A percentile compares a stretch with the other conserved stretches of the same genome.
These are phyloP conservation scores for Pleurotus ostreatus DNA, from an alignment of 768 basidiomycete species.

Conservation along the genomic window DNA sequence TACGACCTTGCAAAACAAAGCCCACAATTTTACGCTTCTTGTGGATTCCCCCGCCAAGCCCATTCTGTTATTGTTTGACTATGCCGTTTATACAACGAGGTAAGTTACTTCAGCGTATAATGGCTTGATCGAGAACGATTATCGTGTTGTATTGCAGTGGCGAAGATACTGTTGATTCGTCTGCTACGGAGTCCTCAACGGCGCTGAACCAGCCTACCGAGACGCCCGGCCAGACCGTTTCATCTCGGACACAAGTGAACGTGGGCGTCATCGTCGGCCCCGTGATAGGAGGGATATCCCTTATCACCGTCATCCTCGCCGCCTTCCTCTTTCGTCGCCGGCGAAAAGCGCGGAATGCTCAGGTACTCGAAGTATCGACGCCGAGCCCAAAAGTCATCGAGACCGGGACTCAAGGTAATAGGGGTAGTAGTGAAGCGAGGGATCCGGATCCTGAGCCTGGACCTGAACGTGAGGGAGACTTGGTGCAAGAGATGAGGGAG, in stretches of 20 bases:
- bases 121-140: no score
- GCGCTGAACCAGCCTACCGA: neutral
- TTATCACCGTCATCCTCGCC: neutral
- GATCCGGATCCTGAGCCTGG: no score
- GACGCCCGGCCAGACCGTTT: neutral
- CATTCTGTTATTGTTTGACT: neutral
- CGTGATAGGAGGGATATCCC: neutral
- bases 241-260: neutral
- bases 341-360: no score
- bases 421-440: no score
- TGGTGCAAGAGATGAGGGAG: no score
- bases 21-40: conserved; percentile 3
- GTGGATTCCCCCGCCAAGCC: neutral
- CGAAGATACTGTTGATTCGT: neutral
- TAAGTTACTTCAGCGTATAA: neutral
- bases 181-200: neutral
- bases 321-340: no score
- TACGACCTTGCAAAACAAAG: neutral
- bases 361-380: no score
- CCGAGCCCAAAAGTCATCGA: no score
- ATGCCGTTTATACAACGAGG: neutral
- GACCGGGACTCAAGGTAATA: no score
- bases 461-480: no score
- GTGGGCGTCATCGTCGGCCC: neutral
- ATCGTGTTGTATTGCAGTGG: no score